Conservation (phyloP, 352 stramenopile genomes). For the Globisporangium spinosum region DNA sequence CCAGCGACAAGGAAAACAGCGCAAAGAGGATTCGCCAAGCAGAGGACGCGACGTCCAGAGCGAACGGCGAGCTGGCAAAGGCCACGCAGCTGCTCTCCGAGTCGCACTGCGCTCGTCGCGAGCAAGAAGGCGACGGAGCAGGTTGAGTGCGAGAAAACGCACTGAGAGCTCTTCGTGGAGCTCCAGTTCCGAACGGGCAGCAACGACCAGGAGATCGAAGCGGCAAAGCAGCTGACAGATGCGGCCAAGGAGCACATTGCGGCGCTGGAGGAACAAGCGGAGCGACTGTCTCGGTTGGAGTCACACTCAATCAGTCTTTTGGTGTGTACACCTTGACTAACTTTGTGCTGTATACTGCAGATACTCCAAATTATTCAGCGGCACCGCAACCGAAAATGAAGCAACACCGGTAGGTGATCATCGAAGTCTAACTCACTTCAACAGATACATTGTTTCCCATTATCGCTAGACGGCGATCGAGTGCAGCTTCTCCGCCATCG, state of each 20-base stretch:
- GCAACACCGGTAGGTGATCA: background rate
- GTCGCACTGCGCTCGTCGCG: constrained; percentile 32
- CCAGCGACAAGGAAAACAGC: constrained; percentile 31
- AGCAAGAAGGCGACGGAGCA: constrained; percentile 31
- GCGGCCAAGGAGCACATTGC: constrained; percentile 26
- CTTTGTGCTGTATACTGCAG: constrained; percentile 18
- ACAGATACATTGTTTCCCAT: background rate
- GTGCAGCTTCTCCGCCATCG: constrained; percentile 44
- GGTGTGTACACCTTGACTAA: background rate
- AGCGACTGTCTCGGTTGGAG: constrained; percentile 11
- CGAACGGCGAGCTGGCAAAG: constrained; percentile 37
- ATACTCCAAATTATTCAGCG: constrained; percentile 63
- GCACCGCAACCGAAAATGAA: constrained; percentile 33
- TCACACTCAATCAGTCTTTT: background rate
- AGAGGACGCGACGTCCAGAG: constrained; percentile 29
- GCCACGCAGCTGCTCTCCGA: constrained; percentile 48
- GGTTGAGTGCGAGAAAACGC: constrained; percentile 30
- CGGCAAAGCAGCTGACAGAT: constrained; percentile 31
- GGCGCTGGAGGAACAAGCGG: constrained; percentile 23
- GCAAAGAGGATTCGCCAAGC: constrained; percentile 24
- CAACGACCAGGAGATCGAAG: constrained; percentile 29
- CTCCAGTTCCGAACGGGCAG: constrained; percentile 38
- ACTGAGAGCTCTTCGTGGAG: constrained; percentile 37
- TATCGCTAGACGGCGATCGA: constrained; percentile 24
- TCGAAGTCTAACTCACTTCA: background rate